These are phyloP conservation scores for Botrytis tulipae DNA, from an alignment of 2,329 filamentous ascomycete genomes.

Conservation along the genomic window DNA sequence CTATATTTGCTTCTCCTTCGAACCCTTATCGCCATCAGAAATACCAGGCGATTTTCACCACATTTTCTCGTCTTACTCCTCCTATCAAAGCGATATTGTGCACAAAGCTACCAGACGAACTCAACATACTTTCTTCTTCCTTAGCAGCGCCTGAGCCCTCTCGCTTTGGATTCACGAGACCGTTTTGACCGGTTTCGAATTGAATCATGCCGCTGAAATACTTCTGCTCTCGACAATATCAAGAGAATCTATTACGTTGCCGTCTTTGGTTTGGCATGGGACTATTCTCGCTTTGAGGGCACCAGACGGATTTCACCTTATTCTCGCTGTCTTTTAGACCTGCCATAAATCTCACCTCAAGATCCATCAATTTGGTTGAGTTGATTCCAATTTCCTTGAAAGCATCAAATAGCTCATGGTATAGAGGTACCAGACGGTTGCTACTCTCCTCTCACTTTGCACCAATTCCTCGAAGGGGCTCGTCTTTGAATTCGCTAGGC, in stretches of 20 bases:
- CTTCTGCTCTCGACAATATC: background rate
- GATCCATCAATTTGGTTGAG: background rate
- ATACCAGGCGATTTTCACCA: background rate
- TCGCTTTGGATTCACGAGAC: background rate
- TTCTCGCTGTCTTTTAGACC: background rate
- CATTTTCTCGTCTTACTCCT: background rate
- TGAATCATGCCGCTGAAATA: background rate
- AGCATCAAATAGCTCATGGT: background rate
- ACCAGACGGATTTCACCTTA: background rate
- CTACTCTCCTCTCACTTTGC: background rate
- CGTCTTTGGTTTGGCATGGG: background rate
- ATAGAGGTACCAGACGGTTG: background rate
- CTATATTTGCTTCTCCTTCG: background rate
- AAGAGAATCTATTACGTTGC: background rate
- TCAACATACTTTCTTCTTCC: background rate
- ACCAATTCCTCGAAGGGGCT: background rate
- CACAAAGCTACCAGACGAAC: background rate
- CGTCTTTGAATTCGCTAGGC: background rate
- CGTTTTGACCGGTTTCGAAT: background rate
- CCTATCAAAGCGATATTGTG: background rate
- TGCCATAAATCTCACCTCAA: background rate
- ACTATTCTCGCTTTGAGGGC: background rate
- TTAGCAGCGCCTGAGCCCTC: background rate
- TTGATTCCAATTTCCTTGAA: background rate
- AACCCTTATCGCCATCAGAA: background rate